phyloP scores from a whole-genome alignment of 257 asterid species.

The Anisodus acutangulus region DNA sequence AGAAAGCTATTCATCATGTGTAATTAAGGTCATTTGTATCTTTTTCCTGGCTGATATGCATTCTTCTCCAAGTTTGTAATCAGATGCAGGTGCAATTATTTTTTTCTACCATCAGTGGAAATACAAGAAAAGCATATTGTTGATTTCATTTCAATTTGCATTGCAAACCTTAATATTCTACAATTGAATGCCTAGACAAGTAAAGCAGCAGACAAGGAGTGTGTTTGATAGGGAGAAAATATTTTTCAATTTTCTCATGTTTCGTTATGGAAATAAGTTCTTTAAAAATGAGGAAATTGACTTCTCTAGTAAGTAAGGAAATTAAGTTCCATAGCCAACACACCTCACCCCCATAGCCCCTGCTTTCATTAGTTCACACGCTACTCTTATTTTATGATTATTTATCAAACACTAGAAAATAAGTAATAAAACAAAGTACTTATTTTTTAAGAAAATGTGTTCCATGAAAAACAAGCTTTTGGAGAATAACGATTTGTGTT shows the following conservation, averaged over 20 bases:
- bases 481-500: neutral
- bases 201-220: neutral
- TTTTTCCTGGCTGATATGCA: neutral
- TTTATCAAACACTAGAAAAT: too few relatives aligned
- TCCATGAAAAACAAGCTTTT: neutral
- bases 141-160: slow-evolving; percentile 16
- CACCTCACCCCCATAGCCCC: too few relatives aligned
- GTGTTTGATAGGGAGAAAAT: neutral
- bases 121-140: neutral
- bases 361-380: neutral
- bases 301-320: neutral
- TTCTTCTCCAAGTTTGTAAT: slow-evolving; percentile 9
- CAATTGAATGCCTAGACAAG: neutral
- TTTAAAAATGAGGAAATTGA: too few relatives aligned
- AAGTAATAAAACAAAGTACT: too few relatives aligned
- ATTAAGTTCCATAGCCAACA: neutral
- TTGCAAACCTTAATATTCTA: neutral
- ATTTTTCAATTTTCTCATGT: neutral
- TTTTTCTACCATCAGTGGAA: neutral
- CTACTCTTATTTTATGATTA: too few relatives aligned
- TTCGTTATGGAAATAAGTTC: too few relatives aligned
- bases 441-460: too few relatives aligned
- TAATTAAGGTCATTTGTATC: neutral
- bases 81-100: neutral
- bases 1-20: slow-evolving; percentile 12